A percentile compares a stretch with the other conserved stretches of the same genome.
Evolutionary conservation across 2,329 filamentous ascomycete species (phyloP).

Genomic region (Gnomoniopsis sp.): DNA sequence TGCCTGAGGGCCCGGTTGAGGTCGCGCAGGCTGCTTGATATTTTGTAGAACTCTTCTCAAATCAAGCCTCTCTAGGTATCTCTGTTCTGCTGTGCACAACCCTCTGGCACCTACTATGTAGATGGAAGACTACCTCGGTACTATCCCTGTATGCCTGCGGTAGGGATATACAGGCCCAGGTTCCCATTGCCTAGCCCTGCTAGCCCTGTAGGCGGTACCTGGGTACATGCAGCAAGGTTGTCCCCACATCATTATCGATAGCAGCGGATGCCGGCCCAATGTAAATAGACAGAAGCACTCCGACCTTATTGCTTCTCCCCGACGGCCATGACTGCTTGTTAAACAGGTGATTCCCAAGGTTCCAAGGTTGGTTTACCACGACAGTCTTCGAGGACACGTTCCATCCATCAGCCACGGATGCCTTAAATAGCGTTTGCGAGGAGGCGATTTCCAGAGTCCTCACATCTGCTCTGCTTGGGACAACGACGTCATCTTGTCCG

Average conservation of each 20-base stretch:
- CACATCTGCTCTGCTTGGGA: background rate
- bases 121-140: no score
- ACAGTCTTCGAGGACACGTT: background rate
- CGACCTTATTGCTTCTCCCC: no score
- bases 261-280: background rate
- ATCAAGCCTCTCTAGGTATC: background rate
- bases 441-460: background rate
- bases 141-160: no score
- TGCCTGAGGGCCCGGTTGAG: slow-evolving; percentile 47
- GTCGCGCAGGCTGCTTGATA: slow-evolving; percentile 15
- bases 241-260: background rate
- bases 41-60: background rate
- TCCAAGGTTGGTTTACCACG: no score
- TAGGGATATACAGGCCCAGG: no score
- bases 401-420: background rate
- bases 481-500: slow-evolving; percentile 23
- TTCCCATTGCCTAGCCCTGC: no score
- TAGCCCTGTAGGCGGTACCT: no score
- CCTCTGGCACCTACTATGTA: no score
- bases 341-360: background rate
- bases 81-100: no score
- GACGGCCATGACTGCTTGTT: no score
- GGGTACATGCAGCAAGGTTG: background rate
- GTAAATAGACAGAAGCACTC: background rate
- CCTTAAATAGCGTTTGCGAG: background rate